Evolutionary conservation across 768 basidiomycete genomes (phyloP), one percentile per base, ranked within the genome.

Genomic region (Auricularia sp.): DNA sequence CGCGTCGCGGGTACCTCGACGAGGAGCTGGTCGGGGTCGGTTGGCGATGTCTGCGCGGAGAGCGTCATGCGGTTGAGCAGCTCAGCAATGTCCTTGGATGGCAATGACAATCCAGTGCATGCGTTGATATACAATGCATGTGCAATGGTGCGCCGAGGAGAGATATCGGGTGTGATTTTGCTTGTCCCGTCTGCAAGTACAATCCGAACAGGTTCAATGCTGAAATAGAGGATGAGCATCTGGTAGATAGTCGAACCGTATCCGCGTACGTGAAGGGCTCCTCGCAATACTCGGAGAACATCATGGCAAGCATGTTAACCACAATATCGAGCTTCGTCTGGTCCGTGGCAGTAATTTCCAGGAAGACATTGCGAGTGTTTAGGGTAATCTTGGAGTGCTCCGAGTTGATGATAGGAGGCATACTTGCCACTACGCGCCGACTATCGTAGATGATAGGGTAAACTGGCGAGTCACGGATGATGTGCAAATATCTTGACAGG

Each of bases 401-500:
- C 3, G 93, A 95, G 76, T 97, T 97, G 77, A 96, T 96, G 73
- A 99, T 98, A 8, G 97, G 97, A 44, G 97, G 97, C 88, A 98
- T 95, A 21, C 93, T 95, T 35, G 97, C 81, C 2, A 98, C 96
- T 35, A 80, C 84, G 73, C 92, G 91, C 65, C 88, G 80, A 10
- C 84, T 80, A 74, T 98, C 96, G 76, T 98, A 98, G 72, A 98
- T 97, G 76, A 98, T 89, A 43, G 97, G 97, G 76, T 98, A 98
- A 56, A 97, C 92, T 8, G 95, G 92, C 14, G 93, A 91, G 72
- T 97, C 92, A 36, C 90, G 87, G 70, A 98, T 93, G 75, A 99
- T 97, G 65, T 81, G 91, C 36, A 99, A 83, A 77, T 91, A 98
- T 74, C 82, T 86, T 43, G 86, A 82, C 33, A 99, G 80, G 73